A percentile compares a stretch with the other conserved stretches of the same genome.
Conservation (phyloP, 2,329 filamentous ascomycete species). For the Neopestalotiopsis clavispora region DNA sequence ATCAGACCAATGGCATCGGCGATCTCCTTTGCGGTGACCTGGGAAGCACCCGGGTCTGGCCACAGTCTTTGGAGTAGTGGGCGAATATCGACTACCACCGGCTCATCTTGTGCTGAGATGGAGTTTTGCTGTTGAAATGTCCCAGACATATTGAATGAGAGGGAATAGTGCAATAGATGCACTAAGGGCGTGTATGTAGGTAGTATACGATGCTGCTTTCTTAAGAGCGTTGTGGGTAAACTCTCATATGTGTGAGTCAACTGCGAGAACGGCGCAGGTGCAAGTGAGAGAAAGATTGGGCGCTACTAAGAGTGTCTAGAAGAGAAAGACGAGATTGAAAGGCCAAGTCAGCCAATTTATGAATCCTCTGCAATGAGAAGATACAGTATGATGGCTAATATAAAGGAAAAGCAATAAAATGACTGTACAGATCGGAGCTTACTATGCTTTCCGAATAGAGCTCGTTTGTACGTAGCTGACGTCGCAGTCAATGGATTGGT, state of each 20-base stretch:
- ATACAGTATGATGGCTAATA: not conserved
- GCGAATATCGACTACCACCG: constrained; percentile 62
- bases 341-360: not conserved
- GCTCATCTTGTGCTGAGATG: constrained; percentile 27
- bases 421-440: not conserved
- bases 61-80: constrained; percentile 76
- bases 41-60: constrained; percentile 53
- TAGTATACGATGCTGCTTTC: not conserved
- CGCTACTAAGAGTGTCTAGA: not conserved
- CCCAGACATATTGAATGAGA: constrained; percentile 2
- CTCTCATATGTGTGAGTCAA: not conserved
- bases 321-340: not conserved
- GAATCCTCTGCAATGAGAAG: not conserved
- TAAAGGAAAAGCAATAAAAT: not conserved
- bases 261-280: not conserved
- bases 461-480: not conserved
- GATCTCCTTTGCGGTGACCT: constrained; percentile 79
- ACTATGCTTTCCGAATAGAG: not conserved
- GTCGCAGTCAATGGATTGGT: not conserved
- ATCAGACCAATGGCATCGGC: constrained; percentile 89
- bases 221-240: not conserved
- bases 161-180: not conserved
- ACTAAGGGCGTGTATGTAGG: not conserved
- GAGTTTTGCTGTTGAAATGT: constrained; percentile 22
- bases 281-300: not conserved